Evolutionary conservation across 805 yeast genomes (phyloP).

Genomic region (Saccharomycopsis sp.): DNA sequence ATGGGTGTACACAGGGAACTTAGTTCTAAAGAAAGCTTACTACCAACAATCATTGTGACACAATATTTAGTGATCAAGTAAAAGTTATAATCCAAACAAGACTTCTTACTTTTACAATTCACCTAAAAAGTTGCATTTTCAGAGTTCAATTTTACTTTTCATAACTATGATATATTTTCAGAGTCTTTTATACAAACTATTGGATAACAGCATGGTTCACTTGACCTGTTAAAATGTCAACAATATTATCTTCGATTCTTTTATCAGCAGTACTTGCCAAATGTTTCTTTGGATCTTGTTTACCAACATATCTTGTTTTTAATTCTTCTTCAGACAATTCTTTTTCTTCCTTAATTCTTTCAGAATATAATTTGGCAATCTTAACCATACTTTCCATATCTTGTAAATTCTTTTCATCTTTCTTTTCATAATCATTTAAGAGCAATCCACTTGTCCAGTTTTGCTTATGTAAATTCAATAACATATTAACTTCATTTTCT

Average conservation of each 20-base stretch:
- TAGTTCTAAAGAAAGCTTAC: too few species aligned
- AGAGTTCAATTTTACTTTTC: too few species aligned
- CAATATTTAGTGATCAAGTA: too few species aligned
- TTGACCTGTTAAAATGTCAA: slow-evolving; percentile 77
- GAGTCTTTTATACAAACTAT: too few species aligned
- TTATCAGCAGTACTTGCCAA: slow-evolving; percentile 78
- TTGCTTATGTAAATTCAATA: slow-evolving; percentile 85
- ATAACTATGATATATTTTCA: too few species aligned
- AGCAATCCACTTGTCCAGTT: slow-evolving; percentile 92
- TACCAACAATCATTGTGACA: too few species aligned
- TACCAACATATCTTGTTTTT: slow-evolving; percentile 94
- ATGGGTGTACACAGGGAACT: too few species aligned
- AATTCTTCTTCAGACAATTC: slow-evolving; percentile 80
- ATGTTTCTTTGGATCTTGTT: slow-evolving; percentile 98
- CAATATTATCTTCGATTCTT: slow-evolving; percentile 82
- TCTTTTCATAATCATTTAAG: slow-evolving; percentile 63
- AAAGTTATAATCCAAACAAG: too few species aligned
- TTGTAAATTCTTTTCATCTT: slow-evolving; percentile 65
- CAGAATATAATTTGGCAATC: slow-evolving; percentile 82
- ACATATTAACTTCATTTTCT: slow-evolving; percentile 84
- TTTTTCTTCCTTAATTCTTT: slow-evolving; percentile 86
- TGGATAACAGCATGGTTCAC: slow-evolving; percentile 86
- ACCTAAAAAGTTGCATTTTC: too few species aligned
- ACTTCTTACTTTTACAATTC: too few species aligned
- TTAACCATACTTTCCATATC: slow-evolving; percentile 73